A percentile compares a stretch with the other conserved stretches of the same genome.
Evolutionary conservation across 495 filamentous ascomycete species (phyloP).

Genomic region (Daldinia decipiens): DNA sequence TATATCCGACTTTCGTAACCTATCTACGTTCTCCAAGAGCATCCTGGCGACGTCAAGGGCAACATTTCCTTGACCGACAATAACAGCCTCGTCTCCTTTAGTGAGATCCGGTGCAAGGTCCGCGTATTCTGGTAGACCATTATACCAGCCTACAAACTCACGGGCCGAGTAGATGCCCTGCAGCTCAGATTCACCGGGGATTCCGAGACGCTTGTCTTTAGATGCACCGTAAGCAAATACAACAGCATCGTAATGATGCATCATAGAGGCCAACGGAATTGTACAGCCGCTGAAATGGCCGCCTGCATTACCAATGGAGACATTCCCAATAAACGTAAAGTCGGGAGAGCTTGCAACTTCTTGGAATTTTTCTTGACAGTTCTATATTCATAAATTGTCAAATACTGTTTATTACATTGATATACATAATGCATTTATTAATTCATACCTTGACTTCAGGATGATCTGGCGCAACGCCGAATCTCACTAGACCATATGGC

Average conservation of each 20-base stretch:
- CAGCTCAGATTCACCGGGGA: constrained; percentile 79
- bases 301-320: constrained; percentile 72
- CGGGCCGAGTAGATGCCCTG: constrained; percentile 86
- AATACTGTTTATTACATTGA: background rate
- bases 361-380: constrained; percentile 92
- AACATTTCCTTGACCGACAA: constrained; percentile 96
- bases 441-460: constrained; percentile 90
- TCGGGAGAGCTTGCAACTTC: constrained; percentile 81
- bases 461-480: constrained; percentile 96
- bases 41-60: constrained; percentile 94
- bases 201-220: constrained; percentile 78
- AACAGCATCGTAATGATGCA: constrained; percentile 89
- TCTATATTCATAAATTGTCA: constrained; percentile 61
- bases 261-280: constrained; percentile 73
- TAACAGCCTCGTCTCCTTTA: constrained; percentile 81
- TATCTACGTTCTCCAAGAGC: constrained; percentile 75
- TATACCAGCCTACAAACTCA: constrained; percentile 98
- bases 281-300: constrained; percentile 57
- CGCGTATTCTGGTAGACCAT: constrained; percentile 87
- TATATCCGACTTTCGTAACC: constrained; percentile 85
- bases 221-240: constrained; percentile 93
- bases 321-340: constrained; percentile 93
- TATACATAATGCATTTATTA: background rate
- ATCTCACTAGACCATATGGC: constrained; percentile 90
- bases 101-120: constrained; percentile 79